Base-by-base conservation (phyloP, 2,329 filamentous ascomycete genomes). In the Hymenotorrendiella dingleyae region DNA sequence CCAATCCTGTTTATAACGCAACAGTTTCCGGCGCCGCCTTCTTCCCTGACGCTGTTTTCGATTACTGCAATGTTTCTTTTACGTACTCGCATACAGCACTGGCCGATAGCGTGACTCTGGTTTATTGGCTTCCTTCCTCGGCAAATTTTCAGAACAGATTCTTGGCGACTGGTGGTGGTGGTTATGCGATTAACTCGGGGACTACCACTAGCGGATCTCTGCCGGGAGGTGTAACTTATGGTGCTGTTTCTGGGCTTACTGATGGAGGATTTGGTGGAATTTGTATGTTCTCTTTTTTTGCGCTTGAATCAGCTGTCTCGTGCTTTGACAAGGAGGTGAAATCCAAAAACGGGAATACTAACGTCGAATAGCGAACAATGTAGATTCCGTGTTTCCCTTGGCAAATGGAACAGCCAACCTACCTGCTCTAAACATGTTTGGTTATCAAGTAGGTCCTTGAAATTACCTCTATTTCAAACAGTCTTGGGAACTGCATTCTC, bases 191-290 rank as follows among this genome's bases (percentile, higher is more conserved):
- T 55, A 68, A 67, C 47, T 66, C 63, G 36, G 52, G 54, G 28
- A 43, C 28, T 1, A 17, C 23, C 2, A 48, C 55, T 14, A 24
- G 20, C 7, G 35, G 35, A 16, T 37, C 34, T 19, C 57, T 69
- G 1, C 63, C 67, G 10, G 64, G 61, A 1, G 70, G 69, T 27
- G 57, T 73, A 29, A 54, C 60, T 5, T 69, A 70, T 36, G 71
- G 71, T n/a, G 70, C 69, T 29, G 70, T 67, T 2, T 63, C 67
- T 6, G 71, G 71, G 20, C 56, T 64, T 20, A 75, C 72, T 0
- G 68, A 73, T 45, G 72, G 68, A 11, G 72, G 73, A 2, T 75
- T 73, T 49, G 71, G 70, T 21, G 59, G 61, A 19, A 74, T 74
- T 52, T 53, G 60, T 34, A 66, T 58, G 17, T 55, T n/a, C n/a